Conservation (phyloP, 805 yeast species). For the Wickerhamia fluorescens region DNA sequence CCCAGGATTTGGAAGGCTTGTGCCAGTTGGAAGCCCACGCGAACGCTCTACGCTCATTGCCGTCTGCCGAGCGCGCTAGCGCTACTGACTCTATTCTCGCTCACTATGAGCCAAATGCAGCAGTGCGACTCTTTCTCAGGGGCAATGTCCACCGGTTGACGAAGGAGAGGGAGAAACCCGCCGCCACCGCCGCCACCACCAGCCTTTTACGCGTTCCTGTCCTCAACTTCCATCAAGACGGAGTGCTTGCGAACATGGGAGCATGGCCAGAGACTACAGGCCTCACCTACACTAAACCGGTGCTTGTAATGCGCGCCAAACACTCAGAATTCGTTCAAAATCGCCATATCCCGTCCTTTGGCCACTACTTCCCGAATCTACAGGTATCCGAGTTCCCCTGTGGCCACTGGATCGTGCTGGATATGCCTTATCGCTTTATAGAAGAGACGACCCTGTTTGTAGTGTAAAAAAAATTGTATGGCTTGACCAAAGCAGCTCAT, state of each 20-base stretch:
- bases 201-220: constrained; percentile 28
- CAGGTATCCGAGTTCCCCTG: constrained; percentile 15
- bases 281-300: constrained; percentile 23
- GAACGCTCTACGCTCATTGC: constrained; percentile 4
- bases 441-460: too few relatives aligned
- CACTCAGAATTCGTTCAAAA: constrained; percentile 35
- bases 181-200: too few relatives aligned
- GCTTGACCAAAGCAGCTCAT: too few relatives aligned
- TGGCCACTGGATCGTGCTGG: constrained; percentile 36
- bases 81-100: constrained; percentile 16
- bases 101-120: constrained; percentile 16
- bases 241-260: constrained; percentile 19
- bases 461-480: too few relatives aligned
- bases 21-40: constrained; percentile 24
- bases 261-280: constrained; percentile 25
- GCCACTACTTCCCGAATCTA: constrained; percentile 18
- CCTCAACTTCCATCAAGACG: constrained; percentile 14
- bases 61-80: constrained; percentile 2
- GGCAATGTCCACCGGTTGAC: too few relatives aligned
- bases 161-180: constrained; percentile 21
- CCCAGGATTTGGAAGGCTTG: constrained; percentile 32
- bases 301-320: constrained; percentile 38
- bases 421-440: too few relatives aligned
- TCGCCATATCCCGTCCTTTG: constrained; percentile 16
- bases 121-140: constrained; percentile 30